Evolutionary conservation across 2,329 filamentous ascomycete species (phyloP), one percentile per base, ranked within the genome.

Genomic region (Teratosphaeriaceae sp.): DNA sequence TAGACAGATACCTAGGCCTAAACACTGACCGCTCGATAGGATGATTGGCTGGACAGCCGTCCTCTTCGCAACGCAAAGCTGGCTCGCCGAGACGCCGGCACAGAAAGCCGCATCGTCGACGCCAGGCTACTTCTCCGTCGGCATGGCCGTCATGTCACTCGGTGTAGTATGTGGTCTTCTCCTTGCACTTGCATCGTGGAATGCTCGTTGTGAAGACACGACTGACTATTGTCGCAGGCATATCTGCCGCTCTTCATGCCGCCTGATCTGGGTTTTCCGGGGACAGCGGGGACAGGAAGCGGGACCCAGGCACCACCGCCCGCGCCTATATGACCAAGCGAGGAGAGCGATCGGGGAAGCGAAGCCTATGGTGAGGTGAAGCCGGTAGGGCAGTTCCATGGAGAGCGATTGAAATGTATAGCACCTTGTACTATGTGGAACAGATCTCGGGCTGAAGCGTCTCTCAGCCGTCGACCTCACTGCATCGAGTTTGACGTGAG

Each of bases 1-100:
- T 29, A 18, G n/a, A 20, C 38, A 18, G n/a, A n/a, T n/a, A 21
- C 35, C 44, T 44, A 37, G 37, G 16, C 31, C 12, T 16, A 5
- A 18, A 39, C 29, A 13, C 35, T 38, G 35, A 38, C 46, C 41
- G 40, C 46, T 31, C 42, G 46, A 53, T 58, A 82, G 77, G 56
- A 74, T 81, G 71, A 74, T 82, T 52, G 79, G 78, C 65, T 82
- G 79, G 84, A 79, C 80, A 9, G 77, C 85, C 30, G 79, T 89
- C 24, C 75, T 88, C 47, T 82, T 87, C 64, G 78, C 83, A 52
- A 65, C 88, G 42, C 82, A 89, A 70, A 80, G 72, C 63, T 90
- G 84, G 84, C 75, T 88, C 37, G 80, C 81, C 51, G 84, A 88
- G 73, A 83, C 81, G 56, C 75, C 80, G 56, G 80, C 83, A 46